A percentile compares a stretch with the other conserved stretches of the same genome.
Conservation (phyloP, 352 stramenopile genomes). For the Phytophthora europaea region DNA sequence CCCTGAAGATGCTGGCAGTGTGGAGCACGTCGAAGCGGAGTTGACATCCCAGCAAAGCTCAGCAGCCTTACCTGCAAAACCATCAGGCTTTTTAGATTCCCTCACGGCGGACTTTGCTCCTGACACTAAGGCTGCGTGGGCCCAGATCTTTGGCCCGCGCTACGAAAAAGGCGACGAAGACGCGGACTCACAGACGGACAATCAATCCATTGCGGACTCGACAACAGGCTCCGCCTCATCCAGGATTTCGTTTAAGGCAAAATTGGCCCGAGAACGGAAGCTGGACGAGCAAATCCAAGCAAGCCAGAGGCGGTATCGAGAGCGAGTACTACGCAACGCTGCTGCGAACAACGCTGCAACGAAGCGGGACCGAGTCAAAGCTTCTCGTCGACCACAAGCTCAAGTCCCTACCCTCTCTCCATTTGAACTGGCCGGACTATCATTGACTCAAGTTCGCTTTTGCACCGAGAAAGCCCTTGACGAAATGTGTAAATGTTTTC, state of each 20-base stretch:
- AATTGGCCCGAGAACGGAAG: constrained; percentile 50
- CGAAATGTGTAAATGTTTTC: constrained; percentile 50
- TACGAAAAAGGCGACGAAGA: constrained; percentile 54
- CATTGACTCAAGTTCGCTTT: constrained; percentile 62
- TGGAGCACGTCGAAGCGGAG: not conserved
- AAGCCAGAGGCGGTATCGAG: constrained; percentile 40
- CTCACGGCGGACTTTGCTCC: constrained; percentile 46
- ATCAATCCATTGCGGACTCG: constrained; percentile 7
- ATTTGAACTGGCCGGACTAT: constrained; percentile 52
- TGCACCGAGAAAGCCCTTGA: constrained; percentile 64
- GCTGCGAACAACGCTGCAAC: constrained; percentile 15
- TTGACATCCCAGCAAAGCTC: constrained; percentile 1
- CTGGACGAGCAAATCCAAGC: constrained; percentile 59
- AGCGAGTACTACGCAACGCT: constrained; percentile 24
- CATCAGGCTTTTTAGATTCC: constrained; percentile 35
- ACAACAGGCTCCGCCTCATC: constrained; percentile 22
- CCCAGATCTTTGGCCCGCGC: constrained; percentile 63
- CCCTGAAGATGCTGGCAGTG: not conserved
- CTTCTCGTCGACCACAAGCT: constrained; percentile 11
- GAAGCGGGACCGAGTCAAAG: not conserved
- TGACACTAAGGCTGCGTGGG: constrained; percentile 55
- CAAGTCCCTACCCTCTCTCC: constrained; percentile 24
- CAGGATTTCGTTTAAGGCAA: constrained; percentile 38
- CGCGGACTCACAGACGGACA: not conserved
- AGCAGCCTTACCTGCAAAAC: constrained; percentile 13